Percentiles rank a stretch among this genome's conserved stretches.
Evolutionary conservation across 1,139 yeast genomes (phyloP).

Genomic region (Lodderomyces orthopsilosis): DNA sequence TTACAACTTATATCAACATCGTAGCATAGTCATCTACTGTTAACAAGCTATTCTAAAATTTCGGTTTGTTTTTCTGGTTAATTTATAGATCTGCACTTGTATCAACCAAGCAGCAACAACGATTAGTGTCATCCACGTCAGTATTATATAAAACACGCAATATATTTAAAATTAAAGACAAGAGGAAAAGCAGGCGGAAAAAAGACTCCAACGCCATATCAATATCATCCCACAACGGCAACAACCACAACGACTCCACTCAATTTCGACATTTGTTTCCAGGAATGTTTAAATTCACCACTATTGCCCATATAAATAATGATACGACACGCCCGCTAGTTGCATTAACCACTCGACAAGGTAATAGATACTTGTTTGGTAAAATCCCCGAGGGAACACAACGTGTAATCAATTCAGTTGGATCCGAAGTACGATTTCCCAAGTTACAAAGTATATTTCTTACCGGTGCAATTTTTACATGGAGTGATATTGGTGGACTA

Average conservation of each 20-base stretch:
- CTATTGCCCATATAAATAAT: slow-evolving; percentile 55
- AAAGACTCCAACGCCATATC: background rate
- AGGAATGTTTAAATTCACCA: slow-evolving; percentile 37
- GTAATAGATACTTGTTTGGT: slow-evolving; percentile 72
- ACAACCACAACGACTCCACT: background rate
- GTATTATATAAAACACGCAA: background rate
- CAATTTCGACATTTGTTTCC: background rate
- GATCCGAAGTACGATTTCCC: slow-evolving; percentile 50
- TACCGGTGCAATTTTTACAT: slow-evolving; percentile 63
- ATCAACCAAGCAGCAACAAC: slow-evolving; percentile 1
- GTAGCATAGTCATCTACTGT: background rate
- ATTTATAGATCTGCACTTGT: background rate
- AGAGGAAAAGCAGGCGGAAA: background rate
- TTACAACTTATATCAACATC: background rate
- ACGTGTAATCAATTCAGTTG: slow-evolving; percentile 50
- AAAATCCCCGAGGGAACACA: slow-evolving; percentile 85
- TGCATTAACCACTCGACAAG: slow-evolving; percentile 47
- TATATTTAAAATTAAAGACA: background rate
- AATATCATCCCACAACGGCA: background rate
- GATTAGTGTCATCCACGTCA: background rate
- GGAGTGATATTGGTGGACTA: slow-evolving; percentile 81
- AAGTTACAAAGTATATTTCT: slow-evolving; percentile 65
- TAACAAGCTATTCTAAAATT: background rate
- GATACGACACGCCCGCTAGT: slow-evolving; percentile 63
- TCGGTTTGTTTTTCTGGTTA: background rate